phyloP scores from a whole-genome alignment of 331 rosid species.

The Rosa hybrid region DNA sequence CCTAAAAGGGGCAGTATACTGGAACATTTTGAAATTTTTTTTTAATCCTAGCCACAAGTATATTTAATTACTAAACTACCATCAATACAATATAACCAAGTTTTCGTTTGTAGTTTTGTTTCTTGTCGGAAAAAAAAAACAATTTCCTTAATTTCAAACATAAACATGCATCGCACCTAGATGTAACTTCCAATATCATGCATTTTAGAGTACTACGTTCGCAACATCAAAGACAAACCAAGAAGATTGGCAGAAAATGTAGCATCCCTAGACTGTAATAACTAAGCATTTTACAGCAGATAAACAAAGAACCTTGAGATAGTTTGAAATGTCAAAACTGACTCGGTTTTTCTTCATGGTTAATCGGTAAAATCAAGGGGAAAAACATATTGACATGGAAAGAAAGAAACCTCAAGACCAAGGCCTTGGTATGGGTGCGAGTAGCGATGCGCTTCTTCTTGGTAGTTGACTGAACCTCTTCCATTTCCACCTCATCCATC shows the following conservation, averaged over 20 bases:
- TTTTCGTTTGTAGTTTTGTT: too few relatives aligned
- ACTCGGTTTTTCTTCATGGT: not conserved
- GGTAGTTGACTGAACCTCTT: conserved; percentile 89
- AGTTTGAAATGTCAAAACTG: not conserved
- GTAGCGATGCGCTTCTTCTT: conserved; percentile 66
- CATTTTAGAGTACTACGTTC: not conserved
- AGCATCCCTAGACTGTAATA: not conserved
- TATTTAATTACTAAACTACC: not conserved
- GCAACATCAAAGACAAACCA: not conserved
- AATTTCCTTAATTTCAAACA: not conserved
- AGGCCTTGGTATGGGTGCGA: too few relatives aligned
- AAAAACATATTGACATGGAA: not conserved
- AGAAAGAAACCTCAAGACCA: too few relatives aligned
- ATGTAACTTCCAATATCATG: not conserved
- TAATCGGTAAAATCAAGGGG: not conserved
- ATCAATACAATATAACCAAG: not conserved
- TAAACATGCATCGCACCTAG: not conserved
- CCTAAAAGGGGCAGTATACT: not conserved
- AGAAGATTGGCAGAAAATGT: not conserved
- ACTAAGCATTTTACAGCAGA: not conserved
- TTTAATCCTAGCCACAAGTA: too few relatives aligned
- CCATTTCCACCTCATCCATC: conserved; percentile 81
- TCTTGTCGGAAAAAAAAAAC: not conserved
- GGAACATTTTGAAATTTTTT: not conserved
- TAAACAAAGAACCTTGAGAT: not conserved